Percentiles rank a stretch among this genome's conserved stretches.
phyloP scores from a whole-genome alignment of 1,284 basidiomycete genomes.

The Cryptococcus maquisensis region DNA sequence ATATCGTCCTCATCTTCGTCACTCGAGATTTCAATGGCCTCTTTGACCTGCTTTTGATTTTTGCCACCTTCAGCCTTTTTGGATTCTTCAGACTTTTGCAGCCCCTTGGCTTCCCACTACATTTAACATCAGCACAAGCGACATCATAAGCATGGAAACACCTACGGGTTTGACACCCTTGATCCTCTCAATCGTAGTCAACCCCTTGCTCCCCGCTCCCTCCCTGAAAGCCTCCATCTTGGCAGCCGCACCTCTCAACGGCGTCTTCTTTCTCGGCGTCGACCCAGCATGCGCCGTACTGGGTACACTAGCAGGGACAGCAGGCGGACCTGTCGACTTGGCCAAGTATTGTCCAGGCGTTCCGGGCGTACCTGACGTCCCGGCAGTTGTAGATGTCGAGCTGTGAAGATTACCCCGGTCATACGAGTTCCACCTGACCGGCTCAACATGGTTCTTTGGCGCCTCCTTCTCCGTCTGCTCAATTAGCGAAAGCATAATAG shows the following conservation, averaged over 20 bases:
- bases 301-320: slow-evolving; percentile 6
- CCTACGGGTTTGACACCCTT: slow-evolving; percentile 20
- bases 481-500: slow-evolving; percentile 37
- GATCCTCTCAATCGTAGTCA: slow-evolving; percentile 22
- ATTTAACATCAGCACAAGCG: neutral
- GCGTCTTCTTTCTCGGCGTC: slow-evolving; percentile 24
- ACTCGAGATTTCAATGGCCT: neutral
- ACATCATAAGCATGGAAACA: neutral
- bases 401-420: slow-evolving; percentile 16
- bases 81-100: neutral
- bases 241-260: slow-evolving; percentile 39
- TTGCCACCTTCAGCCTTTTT: neutral
- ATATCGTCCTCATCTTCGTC: neutral
- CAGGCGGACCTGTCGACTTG: neutral
- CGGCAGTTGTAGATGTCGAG: neutral
- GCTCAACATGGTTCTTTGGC: slow-evolving; percentile 11
- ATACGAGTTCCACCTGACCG: slow-evolving; percentile 41
- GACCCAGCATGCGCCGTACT: slow-evolving; percentile 10
- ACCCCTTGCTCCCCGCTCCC: slow-evolving; percentile 10
- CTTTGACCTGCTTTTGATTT: neutral
- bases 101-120: slow-evolving; percentile 4
- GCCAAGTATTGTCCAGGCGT: neutral
- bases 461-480: slow-evolving; percentile 27
- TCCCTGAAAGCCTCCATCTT: slow-evolving; percentile 29
- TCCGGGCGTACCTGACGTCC: neutral